Evolutionary conservation across 2,329 filamentous ascomycete species (phyloP), one percentile per base, ranked within the genome.

Genomic region (Orbilia quercus): DNA sequence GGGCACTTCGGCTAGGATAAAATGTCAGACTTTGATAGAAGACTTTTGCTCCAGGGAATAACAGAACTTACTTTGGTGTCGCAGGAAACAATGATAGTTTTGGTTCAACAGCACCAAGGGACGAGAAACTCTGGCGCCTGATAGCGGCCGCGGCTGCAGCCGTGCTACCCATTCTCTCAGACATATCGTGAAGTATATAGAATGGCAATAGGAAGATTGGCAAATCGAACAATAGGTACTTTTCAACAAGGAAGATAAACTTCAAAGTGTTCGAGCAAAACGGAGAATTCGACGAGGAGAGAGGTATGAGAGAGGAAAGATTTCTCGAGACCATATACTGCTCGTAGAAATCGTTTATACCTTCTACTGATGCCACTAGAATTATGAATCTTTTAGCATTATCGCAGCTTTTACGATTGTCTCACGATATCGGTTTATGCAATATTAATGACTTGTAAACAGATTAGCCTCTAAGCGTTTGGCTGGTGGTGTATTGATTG

Each of bases 1-100:
- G 63, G 23, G 36, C 31, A 25, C 69, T 62, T 66, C 53, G 45
- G 18, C 69, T 73, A 38, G 18, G 12, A 9, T 7, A 44, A 22
- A 20, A 22, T 36, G 20, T 47, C 36, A 54, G 16, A 23, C 12
- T 14, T 23, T 22, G 7, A 38, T 12, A 7, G 11, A 6, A 18
- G 18, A 11, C n/a, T 36, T 1, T 31, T 18, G 5, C 12, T 34
- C 1, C 1, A 51, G 31, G 12, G 16, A 34, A n/a, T 44, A 12
- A 2, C 11, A 22, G 3, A 48, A 45, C 54, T 36, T 57, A 73
- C 69, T 23, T 58, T 14, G 60, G 69, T 7, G 54, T 73, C 7
- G 47, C 54, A 36, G 69, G 69, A 38, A 73, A 73, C 14, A 62
- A 38, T 5, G 53, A 50, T 31, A 73, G 18, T 44, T 48, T 73